phyloP scores from a whole-genome alignment of 1,284 basidiomycete species.

The Cryptococcus sp. region DNA sequence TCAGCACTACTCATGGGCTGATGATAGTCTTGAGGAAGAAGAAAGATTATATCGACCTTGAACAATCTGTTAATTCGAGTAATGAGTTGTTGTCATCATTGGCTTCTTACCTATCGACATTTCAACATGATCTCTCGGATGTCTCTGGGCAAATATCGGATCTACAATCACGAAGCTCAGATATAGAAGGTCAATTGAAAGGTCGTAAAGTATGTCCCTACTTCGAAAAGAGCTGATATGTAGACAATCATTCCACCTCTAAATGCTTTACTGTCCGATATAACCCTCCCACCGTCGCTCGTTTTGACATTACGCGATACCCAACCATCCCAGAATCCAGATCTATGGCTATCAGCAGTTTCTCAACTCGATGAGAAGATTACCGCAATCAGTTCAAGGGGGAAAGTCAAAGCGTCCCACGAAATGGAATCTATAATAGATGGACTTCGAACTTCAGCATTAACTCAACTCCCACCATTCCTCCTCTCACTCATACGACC shows the following conservation, averaged over 20 bases:
- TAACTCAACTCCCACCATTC: slow-evolving; percentile 81
- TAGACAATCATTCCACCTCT: slow-evolving; percentile 85
- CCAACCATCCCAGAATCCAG: slow-evolving; percentile 58
- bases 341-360: slow-evolving; percentile 77
- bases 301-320: slow-evolving; percentile 78
- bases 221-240: neutral
- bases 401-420: slow-evolving; percentile 73
- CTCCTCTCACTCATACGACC: slow-evolving; percentile 78
- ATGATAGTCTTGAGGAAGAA: slow-evolving; percentile 26
- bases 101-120: slow-evolving; percentile 85
- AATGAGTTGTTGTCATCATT: slow-evolving; percentile 71
- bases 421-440: slow-evolving; percentile 79
- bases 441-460: slow-evolving; percentile 76
- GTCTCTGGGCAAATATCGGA: slow-evolving; percentile 95
- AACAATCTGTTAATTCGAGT: slow-evolving; percentile 41
- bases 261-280: slow-evolving; percentile 69
- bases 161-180: slow-evolving; percentile 80
- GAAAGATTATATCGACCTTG: slow-evolving; percentile 39
- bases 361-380: slow-evolving; percentile 73
- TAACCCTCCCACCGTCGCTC: slow-evolving; percentile 76
- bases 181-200: slow-evolving; percentile 80
- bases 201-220: slow-evolving; percentile 64
- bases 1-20: slow-evolving; percentile 6
- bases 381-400: slow-evolving; percentile 61
- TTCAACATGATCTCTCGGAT: slow-evolving; percentile 85